Conservation (phyloP, 1,284 basidiomycete genomes). For the Heterobasidion occidentale region DNA sequence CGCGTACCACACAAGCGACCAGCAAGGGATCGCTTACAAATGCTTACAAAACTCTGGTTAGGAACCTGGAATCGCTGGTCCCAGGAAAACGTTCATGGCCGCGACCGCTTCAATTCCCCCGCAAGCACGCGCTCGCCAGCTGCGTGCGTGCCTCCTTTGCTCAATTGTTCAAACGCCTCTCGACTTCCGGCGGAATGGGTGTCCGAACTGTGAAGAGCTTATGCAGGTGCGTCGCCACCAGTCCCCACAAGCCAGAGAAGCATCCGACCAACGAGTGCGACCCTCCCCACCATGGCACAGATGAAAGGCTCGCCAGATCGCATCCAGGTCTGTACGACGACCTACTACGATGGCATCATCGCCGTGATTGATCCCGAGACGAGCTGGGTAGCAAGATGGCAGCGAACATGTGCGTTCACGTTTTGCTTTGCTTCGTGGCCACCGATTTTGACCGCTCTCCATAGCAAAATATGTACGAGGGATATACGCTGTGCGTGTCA, state of each 20-base stretch:
- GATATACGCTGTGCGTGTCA: conserved; percentile 85
- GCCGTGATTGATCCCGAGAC: conserved; percentile 83
- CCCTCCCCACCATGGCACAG: conserved; percentile 32
- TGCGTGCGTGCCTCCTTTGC: conserved; percentile 89
- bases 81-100: no score
- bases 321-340: conserved; percentile 86
- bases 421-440: background rate
- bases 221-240: conserved; percentile 58
- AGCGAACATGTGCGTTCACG: conserved; percentile 67
- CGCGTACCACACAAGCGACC: no score
- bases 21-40: no score
- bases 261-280: background rate
- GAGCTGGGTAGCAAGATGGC: conserved; percentile 96
- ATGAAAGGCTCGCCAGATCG: conserved; percentile 86
- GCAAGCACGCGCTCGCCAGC: conserved; percentile 58
- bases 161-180: conserved; percentile 80
- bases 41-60: no score
- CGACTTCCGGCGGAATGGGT: conserved; percentile 84
- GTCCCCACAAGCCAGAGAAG: background rate
- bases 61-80: no score
- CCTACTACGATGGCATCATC: conserved; percentile 90
- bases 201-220: conserved; percentile 96
- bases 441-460: background rate
- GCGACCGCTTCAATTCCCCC: conserved; percentile 24
- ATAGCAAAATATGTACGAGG: conserved; percentile 81